phyloP scores from a whole-genome alignment of 495 filamentous ascomycete genomes.

The Penicillium diatomitis region DNA sequence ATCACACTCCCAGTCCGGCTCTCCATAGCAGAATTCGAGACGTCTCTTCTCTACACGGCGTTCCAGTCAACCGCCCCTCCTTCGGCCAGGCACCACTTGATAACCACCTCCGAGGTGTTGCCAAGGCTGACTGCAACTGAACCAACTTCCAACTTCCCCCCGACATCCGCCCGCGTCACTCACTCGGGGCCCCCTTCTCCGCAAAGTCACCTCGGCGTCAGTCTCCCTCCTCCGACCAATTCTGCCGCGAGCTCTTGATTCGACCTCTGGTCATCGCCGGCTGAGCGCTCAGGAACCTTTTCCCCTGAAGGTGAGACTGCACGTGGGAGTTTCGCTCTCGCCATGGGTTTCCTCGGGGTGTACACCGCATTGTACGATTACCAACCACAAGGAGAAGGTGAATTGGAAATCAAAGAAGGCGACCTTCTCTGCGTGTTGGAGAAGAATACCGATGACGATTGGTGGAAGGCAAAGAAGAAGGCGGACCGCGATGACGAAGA shows the following conservation, averaged over 20 bases:
- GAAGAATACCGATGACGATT: slow-evolving; percentile 82
- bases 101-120: slow-evolving; percentile 14
- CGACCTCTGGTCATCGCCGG: slow-evolving; percentile 14
- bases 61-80: slow-evolving; percentile 1
- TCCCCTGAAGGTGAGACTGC: background rate
- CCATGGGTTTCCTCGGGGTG: slow-evolving; percentile 77
- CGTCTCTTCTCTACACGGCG: background rate
- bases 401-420: slow-evolving; percentile 80
- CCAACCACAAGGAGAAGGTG: slow-evolving; percentile 75
- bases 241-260: slow-evolving; percentile 2
- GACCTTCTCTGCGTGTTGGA: slow-evolving; percentile 89
- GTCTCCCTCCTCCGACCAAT: slow-evolving; percentile 2
- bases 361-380: slow-evolving; percentile 94
- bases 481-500: slow-evolving; percentile 84
- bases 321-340: slow-evolving; percentile 5
- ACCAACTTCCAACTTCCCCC: background rate
- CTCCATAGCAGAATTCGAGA: background rate
- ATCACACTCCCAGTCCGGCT: too few species aligned
- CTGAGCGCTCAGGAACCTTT: slow-evolving; percentile 5
- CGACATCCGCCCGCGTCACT: slow-evolving; percentile 15
- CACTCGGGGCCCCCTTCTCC: slow-evolving; percentile 7
- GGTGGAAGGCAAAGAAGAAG: slow-evolving; percentile 99
- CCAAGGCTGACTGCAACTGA: slow-evolving; percentile 14
- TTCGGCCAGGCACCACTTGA: slow-evolving; percentile 1
- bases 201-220: slow-evolving; percentile 5